Percentiles rank a stretch among this genome's conserved stretches.
Conservation (phyloP, 768 basidiomycete genomes). For the Tremella fuciformis region DNA sequence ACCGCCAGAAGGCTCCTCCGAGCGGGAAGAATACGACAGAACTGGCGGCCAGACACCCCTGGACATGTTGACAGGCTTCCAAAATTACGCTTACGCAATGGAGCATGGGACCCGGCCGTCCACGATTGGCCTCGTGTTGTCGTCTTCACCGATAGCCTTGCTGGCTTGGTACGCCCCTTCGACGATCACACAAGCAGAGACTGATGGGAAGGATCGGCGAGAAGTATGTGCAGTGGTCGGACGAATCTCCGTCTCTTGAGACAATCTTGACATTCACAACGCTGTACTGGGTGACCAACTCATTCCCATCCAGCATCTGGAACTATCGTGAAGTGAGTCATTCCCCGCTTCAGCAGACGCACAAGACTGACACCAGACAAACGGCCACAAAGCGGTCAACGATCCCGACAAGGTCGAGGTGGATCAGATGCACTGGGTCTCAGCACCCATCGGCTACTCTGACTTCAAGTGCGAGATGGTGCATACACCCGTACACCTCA, state of each 20-base stretch:
- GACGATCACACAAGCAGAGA: not conserved
- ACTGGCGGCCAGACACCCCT: not conserved
- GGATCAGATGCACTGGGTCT: conserved; percentile 45
- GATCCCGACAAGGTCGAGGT: conserved; percentile 13
- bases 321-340: conserved; percentile 19
- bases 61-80: not conserved
- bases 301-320: conserved; percentile 24
- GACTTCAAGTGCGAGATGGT: conserved; percentile 42
- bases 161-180: conserved; percentile 20
- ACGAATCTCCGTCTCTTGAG: conserved; percentile 28
- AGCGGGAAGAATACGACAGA: not conserved
- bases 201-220: conserved; percentile 47
- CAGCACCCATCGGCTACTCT: conserved; percentile 46
- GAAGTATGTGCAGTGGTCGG: conserved; percentile 48
- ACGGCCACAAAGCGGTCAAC: conserved; percentile 9
- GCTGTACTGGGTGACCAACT: conserved; percentile 44
- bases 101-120: conserved; percentile 21
- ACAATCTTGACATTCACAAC: conserved; percentile 42
- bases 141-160: conserved; percentile 16
- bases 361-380: not conserved
- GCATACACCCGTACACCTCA: conserved; percentile 2
- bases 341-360: no score
- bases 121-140: conserved; percentile 18
- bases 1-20: not conserved
- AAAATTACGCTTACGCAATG: conserved; percentile 16